Conservation (phyloP, 202 grass and related monocot species). For the Saccharum hybrid region DNA sequence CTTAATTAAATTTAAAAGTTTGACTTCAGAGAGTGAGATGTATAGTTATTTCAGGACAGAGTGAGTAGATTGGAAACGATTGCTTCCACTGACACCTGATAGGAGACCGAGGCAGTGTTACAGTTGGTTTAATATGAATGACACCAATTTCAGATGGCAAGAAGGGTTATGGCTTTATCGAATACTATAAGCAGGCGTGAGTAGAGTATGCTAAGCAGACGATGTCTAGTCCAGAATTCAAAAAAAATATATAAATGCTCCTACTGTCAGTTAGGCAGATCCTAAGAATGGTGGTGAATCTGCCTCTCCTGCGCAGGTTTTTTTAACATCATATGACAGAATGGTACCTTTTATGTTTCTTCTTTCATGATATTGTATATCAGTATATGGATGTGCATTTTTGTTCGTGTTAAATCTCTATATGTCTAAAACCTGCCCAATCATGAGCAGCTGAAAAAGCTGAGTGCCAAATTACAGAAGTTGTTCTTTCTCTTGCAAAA, state of each 20-base stretch:
- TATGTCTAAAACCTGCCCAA: constrained; percentile 93
- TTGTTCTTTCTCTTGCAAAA: too few relatives aligned
- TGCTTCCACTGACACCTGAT: too few relatives aligned
- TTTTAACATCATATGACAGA: constrained; percentile 36
- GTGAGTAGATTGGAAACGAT: too few relatives aligned
- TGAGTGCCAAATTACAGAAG: constrained; percentile 77
- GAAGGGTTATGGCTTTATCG: too few relatives aligned
- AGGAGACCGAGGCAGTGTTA: too few relatives aligned
- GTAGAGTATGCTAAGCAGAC: too few relatives aligned
- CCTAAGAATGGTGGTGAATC: constrained; percentile 60
- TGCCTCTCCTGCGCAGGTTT: constrained; percentile 59
- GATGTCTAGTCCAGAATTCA: constrained; percentile 60
- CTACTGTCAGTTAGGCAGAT: constrained; percentile 85
- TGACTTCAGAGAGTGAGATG: too few relatives aligned
- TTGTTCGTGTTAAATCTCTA: constrained; percentile 70
- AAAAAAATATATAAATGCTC: constrained; percentile 71
- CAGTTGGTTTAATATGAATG: too few relatives aligned
- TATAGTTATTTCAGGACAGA: too few relatives aligned
- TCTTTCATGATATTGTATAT: constrained; percentile 22
- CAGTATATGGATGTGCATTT: constrained; percentile 24
- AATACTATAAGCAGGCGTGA: too few relatives aligned
- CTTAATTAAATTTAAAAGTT: too few relatives aligned
- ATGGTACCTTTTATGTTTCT: constrained; percentile 27
- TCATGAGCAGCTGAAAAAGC: constrained; percentile 63
- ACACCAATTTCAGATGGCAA: too few relatives aligned